These are phyloP conservation scores for Zygosaccharomyces pseudorouxii DNA, from an alignment of 805 yeast species.

Conservation along the genomic window DNA sequence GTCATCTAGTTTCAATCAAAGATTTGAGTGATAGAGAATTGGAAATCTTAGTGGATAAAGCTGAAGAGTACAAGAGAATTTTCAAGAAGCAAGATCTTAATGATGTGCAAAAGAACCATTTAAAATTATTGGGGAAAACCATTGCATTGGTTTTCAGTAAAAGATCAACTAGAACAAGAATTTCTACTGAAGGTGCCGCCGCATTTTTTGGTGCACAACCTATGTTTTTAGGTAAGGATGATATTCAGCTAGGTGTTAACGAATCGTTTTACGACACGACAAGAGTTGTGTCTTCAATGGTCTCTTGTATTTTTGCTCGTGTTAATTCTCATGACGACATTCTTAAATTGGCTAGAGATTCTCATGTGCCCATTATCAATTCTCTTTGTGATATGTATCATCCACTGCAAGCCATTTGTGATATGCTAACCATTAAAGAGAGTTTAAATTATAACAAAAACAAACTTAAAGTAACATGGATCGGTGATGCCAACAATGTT, in stretches of 20 bases:
- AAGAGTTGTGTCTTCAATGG: constrained; percentile 89
- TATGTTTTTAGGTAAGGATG: constrained; percentile 93
- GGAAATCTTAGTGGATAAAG: constrained; percentile 63
- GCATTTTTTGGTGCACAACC: constrained; percentile 92
- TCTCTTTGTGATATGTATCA: constrained; percentile 90
- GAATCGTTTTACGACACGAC: constrained; percentile 88
- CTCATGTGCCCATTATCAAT: constrained; percentile 87
- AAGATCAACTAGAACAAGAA: constrained; percentile 92
- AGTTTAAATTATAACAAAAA: constrained; percentile 53
- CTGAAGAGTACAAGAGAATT: constrained; percentile 58
- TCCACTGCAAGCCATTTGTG: constrained; percentile 94
- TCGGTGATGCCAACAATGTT: constrained; percentile 95
- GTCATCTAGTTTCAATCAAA: constrained; percentile 79
- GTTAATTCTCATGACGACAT: constrained; percentile 84
- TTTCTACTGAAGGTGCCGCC: constrained; percentile 92
- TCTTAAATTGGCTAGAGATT: constrained; percentile 66
- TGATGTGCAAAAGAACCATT: constrained; percentile 37
- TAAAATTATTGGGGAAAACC: constrained; percentile 70
- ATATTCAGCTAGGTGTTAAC: constrained; percentile 93
- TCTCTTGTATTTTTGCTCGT: constrained; percentile 95
- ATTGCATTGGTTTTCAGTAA: constrained; percentile 82
- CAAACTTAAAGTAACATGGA: constrained; percentile 79
- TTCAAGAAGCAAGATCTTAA: constrained; percentile 51
- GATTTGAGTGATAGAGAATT: constrained; percentile 75
- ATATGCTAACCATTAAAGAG: constrained; percentile 80